These are phyloP conservation scores for Leccinellum luteum DNA, from an alignment of 768 basidiomycete species.

Conservation along the genomic window DNA sequence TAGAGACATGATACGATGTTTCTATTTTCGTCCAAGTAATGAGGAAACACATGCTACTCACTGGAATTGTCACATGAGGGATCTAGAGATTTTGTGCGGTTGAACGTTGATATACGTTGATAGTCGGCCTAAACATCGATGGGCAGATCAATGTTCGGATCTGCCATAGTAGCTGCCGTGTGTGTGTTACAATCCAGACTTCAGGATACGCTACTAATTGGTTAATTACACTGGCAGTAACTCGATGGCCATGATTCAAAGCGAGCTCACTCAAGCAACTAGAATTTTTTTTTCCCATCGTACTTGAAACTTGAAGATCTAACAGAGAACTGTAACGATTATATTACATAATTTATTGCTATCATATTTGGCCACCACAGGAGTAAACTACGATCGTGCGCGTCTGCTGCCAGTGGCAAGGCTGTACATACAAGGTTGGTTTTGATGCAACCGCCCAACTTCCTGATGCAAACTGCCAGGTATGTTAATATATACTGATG, in stretches of 20 bases:
- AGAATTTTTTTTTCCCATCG: too few relatives aligned
- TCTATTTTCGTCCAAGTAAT: background rate
- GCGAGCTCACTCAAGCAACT: too few relatives aligned
- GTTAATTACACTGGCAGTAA: too few relatives aligned
- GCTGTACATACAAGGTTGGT: constrained; percentile 14
- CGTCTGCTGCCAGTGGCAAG: background rate
- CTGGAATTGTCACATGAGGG: background rate
- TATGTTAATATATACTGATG: constrained; percentile 14
- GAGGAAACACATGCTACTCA: background rate
- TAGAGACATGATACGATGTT: background rate
- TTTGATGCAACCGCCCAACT: constrained; percentile 13
- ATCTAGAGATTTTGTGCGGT: background rate
- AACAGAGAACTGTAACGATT: too few relatives aligned
- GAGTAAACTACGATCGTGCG: background rate
- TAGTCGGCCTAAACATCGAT: background rate
- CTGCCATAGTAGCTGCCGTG: background rate
- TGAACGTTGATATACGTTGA: background rate
- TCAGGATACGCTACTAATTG: too few relatives aligned
- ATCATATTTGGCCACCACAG: background rate
- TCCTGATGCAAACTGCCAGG: constrained; percentile 22
- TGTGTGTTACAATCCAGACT: background rate
- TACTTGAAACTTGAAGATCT: too few relatives aligned
- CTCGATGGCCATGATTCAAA: background rate
- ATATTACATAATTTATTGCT: background rate
- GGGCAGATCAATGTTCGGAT: background rate